These are phyloP conservation scores for Secale cereale DNA, from an alignment of 176 grass and related monocot species.

Conservation along the genomic window DNA sequence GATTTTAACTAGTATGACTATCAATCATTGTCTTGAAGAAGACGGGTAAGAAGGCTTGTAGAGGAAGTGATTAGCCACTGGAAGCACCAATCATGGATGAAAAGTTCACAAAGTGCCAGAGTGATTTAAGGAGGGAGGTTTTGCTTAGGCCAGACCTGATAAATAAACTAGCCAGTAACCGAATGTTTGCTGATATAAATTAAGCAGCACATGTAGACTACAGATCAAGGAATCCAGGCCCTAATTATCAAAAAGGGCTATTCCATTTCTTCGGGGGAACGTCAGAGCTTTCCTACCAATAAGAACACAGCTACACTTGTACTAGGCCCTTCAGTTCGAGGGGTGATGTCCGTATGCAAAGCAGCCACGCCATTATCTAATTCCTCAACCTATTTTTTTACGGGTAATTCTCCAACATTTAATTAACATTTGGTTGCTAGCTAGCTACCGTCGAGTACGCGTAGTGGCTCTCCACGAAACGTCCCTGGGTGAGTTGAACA, in stretches of 20 bases:
- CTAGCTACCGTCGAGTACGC: background rate
- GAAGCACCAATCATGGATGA: conserved; percentile 20
- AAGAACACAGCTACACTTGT: background rate
- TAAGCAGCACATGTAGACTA: background rate
- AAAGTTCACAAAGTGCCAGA: background rate
- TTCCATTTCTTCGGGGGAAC: conserved; percentile 17
- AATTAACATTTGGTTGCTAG: background rate
- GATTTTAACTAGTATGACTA: background rate
- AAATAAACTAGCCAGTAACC: conserved; percentile 9
- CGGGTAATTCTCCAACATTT: too few relatives aligned
- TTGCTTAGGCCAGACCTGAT: background rate
- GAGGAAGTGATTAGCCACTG: conserved; percentile 29
- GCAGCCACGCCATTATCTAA: conserved; percentile 6
- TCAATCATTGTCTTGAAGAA: conserved; percentile 27
- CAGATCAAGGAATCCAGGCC: background rate
- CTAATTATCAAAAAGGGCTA: conserved; percentile 2
- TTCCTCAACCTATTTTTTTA: background rate
- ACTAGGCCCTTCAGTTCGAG: too few relatives aligned
- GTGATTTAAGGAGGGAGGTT: conserved; percentile 15
- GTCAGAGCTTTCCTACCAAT: background rate
- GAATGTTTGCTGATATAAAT: background rate
- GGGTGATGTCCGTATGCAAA: background rate
- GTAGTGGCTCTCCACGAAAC: background rate
- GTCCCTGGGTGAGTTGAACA: too few relatives aligned
- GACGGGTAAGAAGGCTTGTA: conserved; percentile 29